Base-by-base conservation (phyloP, 192 early-diverging fungal species). In the Obelidium mucronatum region DNA sequence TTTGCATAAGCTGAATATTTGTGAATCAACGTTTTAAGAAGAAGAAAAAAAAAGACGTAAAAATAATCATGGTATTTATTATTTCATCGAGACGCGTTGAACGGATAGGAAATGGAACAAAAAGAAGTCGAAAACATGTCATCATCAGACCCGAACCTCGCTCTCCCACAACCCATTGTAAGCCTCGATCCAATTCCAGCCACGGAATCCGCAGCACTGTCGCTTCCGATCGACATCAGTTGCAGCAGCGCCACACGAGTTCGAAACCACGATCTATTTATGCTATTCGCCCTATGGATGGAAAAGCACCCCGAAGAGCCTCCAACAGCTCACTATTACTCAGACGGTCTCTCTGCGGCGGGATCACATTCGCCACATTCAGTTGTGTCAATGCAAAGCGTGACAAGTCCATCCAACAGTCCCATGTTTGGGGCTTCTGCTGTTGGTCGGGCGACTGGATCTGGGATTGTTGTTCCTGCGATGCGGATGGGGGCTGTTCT, bases 401-500 rank as follows among this genome's bases (percentile, higher is more conserved):
- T 19, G 11, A 39, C 13, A n/a, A 62, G 31, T 44, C 34, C 73
- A 2, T 17, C 42, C 44, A 1, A 37, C 33, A 22, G 55, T 11
- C 55, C 51, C 35, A 34, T 51, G 39, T 31, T 24, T 30, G 40
- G 39, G 8, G 24, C 67, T 31, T 48, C 52, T 15, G 19, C 67
- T n/a, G 22, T 40, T 31, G 22, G 40, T 17, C 37, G 28, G 0
- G 70, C 55, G 26, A 48, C 67, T 26, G 36, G 35, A 8, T 58
- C 36, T 51, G 40, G 40, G 54, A 68, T 53, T 17, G 31, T 52
- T 11, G 35, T 54, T 22, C 63, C 76, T 8, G 78, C 75, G 2
- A 48, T 74, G 30, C 64, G 71, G 2, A 77, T 75, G 22, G 81
- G 81, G 30, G 73, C 73, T 31, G 76, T 80, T 24, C 61, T 83